Evolutionary conservation across 495 filamentous ascomycete genomes (phyloP).

Genomic region (Terfezia boudieri): DNA sequence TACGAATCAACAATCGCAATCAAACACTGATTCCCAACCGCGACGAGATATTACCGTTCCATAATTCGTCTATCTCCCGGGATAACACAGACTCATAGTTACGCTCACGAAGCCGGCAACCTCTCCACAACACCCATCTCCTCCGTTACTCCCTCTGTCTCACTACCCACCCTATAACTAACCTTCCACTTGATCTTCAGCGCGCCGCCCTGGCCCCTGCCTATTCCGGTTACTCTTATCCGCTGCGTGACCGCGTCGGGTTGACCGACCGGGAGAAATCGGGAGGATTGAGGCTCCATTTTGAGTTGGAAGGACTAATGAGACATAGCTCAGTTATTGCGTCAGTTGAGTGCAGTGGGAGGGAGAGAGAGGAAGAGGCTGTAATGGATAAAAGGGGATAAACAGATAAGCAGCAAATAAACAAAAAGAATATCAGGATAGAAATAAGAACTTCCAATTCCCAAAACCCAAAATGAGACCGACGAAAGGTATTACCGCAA

Average conservation of each 20-base stretch:
- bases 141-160: conserved; percentile 31
- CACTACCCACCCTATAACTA: conserved; percentile 42
- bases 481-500: no score
- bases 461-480: no score
- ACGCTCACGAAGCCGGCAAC: no score
- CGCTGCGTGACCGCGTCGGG: conserved; percentile 59
- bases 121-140: conserved; percentile 39
- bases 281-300: conserved; percentile 62
- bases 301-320: conserved; percentile 55
- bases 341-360: no score
- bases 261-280: conserved; percentile 50
- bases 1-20: no score
- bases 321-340: neutral
- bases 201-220: conserved; percentile 42
- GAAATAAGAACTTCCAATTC: no score
- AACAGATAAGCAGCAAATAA: conserved; percentile 1
- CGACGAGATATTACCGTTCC: no score
- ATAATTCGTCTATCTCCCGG: no score
- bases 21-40: no score
- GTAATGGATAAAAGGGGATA: neutral
- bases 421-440: neutral
- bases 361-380: no score
- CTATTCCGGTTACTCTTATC: conserved; percentile 53
- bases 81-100: no score
- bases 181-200: conserved; percentile 81